Percentiles rank a stretch among this genome's conserved stretches.
phyloP scores from a whole-genome alignment of 495 filamentous ascomycete genomes.

The Peziza echinospora region DNA sequence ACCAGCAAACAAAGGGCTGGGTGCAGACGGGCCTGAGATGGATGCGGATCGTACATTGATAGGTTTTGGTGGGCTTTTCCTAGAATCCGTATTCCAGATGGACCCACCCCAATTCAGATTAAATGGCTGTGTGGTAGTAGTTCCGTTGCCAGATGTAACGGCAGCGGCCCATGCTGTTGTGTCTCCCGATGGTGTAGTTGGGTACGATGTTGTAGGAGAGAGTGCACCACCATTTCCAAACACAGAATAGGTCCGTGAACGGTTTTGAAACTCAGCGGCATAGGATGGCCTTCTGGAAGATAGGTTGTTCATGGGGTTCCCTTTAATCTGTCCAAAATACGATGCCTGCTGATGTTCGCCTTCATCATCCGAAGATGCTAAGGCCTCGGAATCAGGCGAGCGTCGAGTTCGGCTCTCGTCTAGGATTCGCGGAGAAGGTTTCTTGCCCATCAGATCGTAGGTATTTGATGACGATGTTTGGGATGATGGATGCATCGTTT shows the following conservation, averaged over 20 bases:
- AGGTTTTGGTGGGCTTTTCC: slow-evolving; percentile 19
- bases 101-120: slow-evolving; percentile 17
- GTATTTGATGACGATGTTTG: slow-evolving; percentile 6
- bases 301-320: slow-evolving; percentile 24
- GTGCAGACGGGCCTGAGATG: slow-evolving; percentile 17
- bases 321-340: slow-evolving; percentile 20
- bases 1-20: slow-evolving; percentile 18
- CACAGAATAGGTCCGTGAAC: slow-evolving; percentile 40
- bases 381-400: slow-evolving; percentile 79
- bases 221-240: slow-evolving; percentile 34
- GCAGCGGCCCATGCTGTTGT: slow-evolving; percentile 42
- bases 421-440: slow-evolving; percentile 30
- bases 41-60: slow-evolving; percentile 13
- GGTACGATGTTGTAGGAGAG: slow-evolving; percentile 55
- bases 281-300: slow-evolving; percentile 35
- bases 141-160: slow-evolving; percentile 12
- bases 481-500: slow-evolving; percentile 9
- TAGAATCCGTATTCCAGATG: slow-evolving; percentile 19
- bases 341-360: slow-evolving; percentile 31
- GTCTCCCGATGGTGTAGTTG: slow-evolving; percentile 49
- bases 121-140: slow-evolving; percentile 13
- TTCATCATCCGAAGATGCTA: slow-evolving; percentile 86
- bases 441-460: slow-evolving; percentile 13
- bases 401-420: slow-evolving; percentile 55
- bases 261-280: slow-evolving; percentile 35